Percentiles rank a stretch among this genome's conserved stretches.
These are phyloP conservation scores for Boletus vinaceobasis DNA, from an alignment of 768 basidiomycete genomes.

Conservation along the genomic window DNA sequence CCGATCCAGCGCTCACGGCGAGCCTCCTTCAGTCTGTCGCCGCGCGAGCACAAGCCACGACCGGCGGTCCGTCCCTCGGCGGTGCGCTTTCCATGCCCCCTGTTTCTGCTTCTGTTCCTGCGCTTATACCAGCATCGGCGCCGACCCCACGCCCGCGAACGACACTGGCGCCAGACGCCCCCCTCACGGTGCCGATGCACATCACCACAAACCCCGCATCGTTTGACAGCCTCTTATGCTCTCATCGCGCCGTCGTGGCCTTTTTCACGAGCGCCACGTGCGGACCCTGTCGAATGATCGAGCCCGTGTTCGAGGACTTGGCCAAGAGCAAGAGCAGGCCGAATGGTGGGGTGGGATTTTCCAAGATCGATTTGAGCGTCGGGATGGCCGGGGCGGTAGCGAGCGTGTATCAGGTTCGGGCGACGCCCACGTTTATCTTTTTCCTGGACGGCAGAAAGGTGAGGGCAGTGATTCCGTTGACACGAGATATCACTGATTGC, in stretches of 20 bases:
- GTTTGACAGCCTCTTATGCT: slow-evolving; percentile 59
- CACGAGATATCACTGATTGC: neutral
- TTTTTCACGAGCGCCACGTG: slow-evolving; percentile 81
- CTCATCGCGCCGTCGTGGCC: slow-evolving; percentile 70
- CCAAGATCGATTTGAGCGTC: slow-evolving; percentile 78
- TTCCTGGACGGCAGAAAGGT: slow-evolving; percentile 78
- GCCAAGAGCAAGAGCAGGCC: slow-evolving; percentile 58
- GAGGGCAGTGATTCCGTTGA: slow-evolving; percentile 2
- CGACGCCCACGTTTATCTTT: slow-evolving; percentile 88
- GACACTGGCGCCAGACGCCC: slow-evolving; percentile 37
- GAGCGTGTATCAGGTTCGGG: slow-evolving; percentile 59
- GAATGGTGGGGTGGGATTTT: slow-evolving; percentile 60
- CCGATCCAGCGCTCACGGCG: slow-evolving; percentile 48
- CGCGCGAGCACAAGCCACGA: slow-evolving; percentile 48
- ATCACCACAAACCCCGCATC: slow-evolving; percentile 72
- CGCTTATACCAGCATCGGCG: slow-evolving; percentile 6
- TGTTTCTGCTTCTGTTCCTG: neutral
- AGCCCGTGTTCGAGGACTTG: slow-evolving; percentile 77
- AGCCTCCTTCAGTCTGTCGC: slow-evolving; percentile 58
- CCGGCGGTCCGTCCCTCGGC: slow-evolving; percentile 9
- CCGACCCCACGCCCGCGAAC: slow-evolving; percentile 20
- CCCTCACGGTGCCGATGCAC: slow-evolving; percentile 61
- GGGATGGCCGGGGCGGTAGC: slow-evolving; percentile 63
- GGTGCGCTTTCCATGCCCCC: neutral
- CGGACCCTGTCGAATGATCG: slow-evolving; percentile 78